Evolutionary conservation across 805 yeast genomes (phyloP), one percentile per base, ranked within the genome.

Genomic region (Candida ipomoeae): DNA sequence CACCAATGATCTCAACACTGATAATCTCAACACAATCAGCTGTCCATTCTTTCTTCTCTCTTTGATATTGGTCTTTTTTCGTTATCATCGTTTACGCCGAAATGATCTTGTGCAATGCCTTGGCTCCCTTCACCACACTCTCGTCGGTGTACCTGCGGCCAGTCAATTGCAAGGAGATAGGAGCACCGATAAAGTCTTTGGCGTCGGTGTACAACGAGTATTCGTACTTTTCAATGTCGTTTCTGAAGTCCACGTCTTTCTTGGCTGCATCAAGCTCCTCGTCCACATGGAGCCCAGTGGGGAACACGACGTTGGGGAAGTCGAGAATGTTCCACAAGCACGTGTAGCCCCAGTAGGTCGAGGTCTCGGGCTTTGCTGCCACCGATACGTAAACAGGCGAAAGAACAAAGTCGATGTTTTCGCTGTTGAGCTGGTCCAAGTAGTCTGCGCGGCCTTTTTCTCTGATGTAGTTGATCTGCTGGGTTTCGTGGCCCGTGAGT

Each of bases 281-380:
- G 17, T 56, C 60, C 20, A 56, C 61, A 6, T 37, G 37, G 40
- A 59, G 46, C 1, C 62, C 63, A 13, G 55, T 58, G 11, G 63
- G 63, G 42, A 59, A 58, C 11, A 57, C 49, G 23, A 57, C 60
- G 42, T 57, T 57, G 44, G 60, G 60, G 36, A 57, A 57, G 40
- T 57, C 60, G 23, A 57, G 53, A 35, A 57, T 55, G 48, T 57
- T 57, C 60, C 60, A 57, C 34, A 57, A 49, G 40, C 49, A 51
- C 26, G 60, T 55, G 52, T 57, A 57, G 17, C 60, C 60, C 60
- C 60, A 57, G 55, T 57, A 57, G n/a, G 44, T 42, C 26, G 50
- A 48, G 17, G 54, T 45, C 32, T 57, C 60, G 7, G 60, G 59
- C 39, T 57, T 57, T 3, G 55, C 32, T 2, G 60, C 60, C n/a